phyloP scores from a whole-genome alignment of 352 stramenopile species.

The Globisporangium acanthophoron region DNA sequence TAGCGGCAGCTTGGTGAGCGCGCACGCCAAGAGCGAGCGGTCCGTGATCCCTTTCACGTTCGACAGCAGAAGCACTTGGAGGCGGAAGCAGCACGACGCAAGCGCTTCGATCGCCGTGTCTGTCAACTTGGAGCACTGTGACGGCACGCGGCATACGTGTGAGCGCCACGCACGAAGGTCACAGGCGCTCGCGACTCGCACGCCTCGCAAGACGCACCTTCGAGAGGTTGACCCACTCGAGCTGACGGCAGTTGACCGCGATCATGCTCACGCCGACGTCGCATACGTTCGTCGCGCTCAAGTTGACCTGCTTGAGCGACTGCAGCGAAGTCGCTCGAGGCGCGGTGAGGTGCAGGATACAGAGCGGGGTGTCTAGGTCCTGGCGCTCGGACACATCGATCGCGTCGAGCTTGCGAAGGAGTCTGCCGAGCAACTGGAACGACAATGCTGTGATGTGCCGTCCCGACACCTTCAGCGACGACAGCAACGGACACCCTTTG shows the following conservation, averaged over 20 bases:
- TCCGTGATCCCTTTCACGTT: conserved; percentile 45
- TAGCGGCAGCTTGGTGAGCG: conserved; percentile 35
- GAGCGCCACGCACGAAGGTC: neutral
- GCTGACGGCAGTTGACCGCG: conserved; percentile 28
- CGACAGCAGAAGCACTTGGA: conserved; percentile 33
- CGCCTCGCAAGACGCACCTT: conserved; percentile 24
- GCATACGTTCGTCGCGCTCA: conserved; percentile 49
- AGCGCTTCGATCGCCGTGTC: conserved; percentile 49
- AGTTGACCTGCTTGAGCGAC: conserved; percentile 28
- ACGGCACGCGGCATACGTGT: neutral
- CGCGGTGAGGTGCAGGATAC: conserved; percentile 25
- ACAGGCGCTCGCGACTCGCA: neutral
- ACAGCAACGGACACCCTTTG: conserved; percentile 38
- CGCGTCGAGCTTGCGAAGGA: conserved; percentile 32
- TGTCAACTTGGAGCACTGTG: conserved; percentile 39
- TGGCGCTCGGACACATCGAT: conserved; percentile 44
- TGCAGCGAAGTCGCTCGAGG: conserved; percentile 11
- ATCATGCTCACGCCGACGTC: conserved; percentile 54
- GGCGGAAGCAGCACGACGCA: conserved; percentile 29
- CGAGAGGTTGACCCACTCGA: conserved; percentile 52
- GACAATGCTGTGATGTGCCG: conserved; percentile 35
- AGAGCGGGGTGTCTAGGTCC: conserved; percentile 42
- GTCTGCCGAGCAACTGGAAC: conserved; percentile 49
- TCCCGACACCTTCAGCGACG: conserved; percentile 45
- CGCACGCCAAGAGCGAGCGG: conserved; percentile 33